Evolutionary conservation across 2,329 filamentous ascomycete genomes (phyloP).

Genomic region (Stachybotrys chlorohalonatus): DNA sequence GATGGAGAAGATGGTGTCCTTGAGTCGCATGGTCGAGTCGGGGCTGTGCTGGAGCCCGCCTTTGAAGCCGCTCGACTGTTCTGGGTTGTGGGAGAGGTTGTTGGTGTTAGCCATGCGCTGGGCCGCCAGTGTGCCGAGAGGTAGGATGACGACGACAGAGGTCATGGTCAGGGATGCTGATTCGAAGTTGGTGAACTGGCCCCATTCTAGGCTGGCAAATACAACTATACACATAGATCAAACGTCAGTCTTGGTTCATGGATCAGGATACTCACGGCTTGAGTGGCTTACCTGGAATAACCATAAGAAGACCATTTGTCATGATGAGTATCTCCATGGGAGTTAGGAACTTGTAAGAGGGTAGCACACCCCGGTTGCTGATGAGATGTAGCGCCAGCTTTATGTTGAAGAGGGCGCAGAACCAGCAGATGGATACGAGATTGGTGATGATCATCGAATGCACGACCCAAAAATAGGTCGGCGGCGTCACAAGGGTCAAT

Average conservation of each 20-base stretch:
- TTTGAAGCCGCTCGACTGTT: slow-evolving; percentile 8
- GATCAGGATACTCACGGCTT: background rate
- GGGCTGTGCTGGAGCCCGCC: slow-evolving; percentile 4
- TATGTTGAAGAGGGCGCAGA: slow-evolving; percentile 45
- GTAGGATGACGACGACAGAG: slow-evolving; percentile 40
- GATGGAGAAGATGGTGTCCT: slow-evolving; percentile 9
- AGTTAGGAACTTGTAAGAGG: slow-evolving; percentile 29
- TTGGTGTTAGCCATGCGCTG: slow-evolving; percentile 29
- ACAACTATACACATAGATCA: slow-evolving; percentile 26
- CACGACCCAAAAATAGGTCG: slow-evolving; percentile 24
- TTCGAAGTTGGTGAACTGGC: slow-evolving; percentile 33
- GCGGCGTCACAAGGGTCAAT: slow-evolving; percentile 12
- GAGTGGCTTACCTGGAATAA: slow-evolving; percentile 37
- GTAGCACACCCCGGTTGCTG: slow-evolving; percentile 36
- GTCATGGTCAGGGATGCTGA: slow-evolving; percentile 39
- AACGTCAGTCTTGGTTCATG: slow-evolving; percentile 1
- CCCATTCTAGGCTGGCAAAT: slow-evolving; percentile 40
- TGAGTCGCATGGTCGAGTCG: slow-evolving; percentile 11
- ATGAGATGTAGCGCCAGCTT: slow-evolving; percentile 40
- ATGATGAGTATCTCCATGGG: slow-evolving; percentile 47
- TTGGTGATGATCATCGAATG: slow-evolving; percentile 28
- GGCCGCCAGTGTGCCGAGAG: slow-evolving; percentile 42
- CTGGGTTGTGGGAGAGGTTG: slow-evolving; percentile 10
- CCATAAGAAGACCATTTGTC: slow-evolving; percentile 47
- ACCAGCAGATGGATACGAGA: slow-evolving; percentile 38